Base-by-base conservation (phyloP, 805 yeast genomes). In the Schwanniomyces polymorphus region DNA sequence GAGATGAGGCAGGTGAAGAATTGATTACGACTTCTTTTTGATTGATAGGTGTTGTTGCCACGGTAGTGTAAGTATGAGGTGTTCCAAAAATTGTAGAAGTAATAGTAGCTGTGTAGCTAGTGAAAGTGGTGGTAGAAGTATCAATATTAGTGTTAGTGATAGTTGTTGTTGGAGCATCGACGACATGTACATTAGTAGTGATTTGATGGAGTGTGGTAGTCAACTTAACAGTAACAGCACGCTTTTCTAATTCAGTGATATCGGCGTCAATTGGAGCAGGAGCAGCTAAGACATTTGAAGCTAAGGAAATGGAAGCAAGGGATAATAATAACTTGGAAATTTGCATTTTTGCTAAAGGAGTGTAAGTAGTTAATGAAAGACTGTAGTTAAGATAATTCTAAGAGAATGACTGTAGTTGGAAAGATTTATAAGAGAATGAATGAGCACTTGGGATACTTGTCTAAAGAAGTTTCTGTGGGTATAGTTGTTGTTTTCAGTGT, bases 61-160 rank as follows among this genome's bases (percentile, higher is more conserved):
- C 67, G 5, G 74, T 69, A 25, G 72, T 63, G 53, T 55, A 72
- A 26, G 74, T 68, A 28, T 57, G 49, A 12, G 69, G 69, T 23
- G 61, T 55, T 18, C 77, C 77, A 45, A 67, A 64, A n/a, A 72
- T 65, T 14, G 75, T 71, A 2, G 68, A 63, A 5, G 78, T 73
- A 34, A 66, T 72, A 7, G 78, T 73, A 14, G 76, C 75, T 37
- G 77, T 73, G 55, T 71, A 72, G 26, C 63, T 59, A 21, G 77
- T 73, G 23, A 65, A 59, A 16, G 78, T 73, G 34, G 64, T 56
- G 14, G 73, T 68, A 17, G 64, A 53, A 18, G 75, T 68, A 42
- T 60, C 57, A 28, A 64, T 54, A 23, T 57, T 48, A 41, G 58
- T 46, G 48, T 68, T 58, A 17, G 74, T 67, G 17, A 47, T 37